A percentile compares a stretch with the other conserved stretches of the same genome.
Evolutionary conservation across 306 rosid species (phyloP).

Genomic region (Casuarina glauca): DNA sequence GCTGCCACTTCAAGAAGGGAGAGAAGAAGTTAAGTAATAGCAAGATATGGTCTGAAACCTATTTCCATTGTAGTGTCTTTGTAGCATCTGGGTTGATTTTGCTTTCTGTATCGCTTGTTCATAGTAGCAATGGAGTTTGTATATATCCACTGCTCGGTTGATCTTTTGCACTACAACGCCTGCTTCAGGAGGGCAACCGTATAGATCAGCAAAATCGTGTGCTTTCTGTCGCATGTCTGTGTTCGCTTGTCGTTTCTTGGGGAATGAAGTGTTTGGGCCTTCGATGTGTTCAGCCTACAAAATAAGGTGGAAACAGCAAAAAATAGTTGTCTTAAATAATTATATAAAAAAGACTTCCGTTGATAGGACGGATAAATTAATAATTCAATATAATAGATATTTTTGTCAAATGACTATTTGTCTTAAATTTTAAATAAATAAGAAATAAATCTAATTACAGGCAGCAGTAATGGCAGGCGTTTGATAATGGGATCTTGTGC

Average conservation of each 20-base stretch:
- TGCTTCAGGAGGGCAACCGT: neutral
- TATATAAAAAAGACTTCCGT: too few relatives aligned
- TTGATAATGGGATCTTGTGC: too few relatives aligned
- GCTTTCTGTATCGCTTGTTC: neutral
- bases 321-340: too few relatives aligned
- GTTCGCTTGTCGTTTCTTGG: neutral
- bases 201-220: too few relatives aligned
- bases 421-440: too few relatives aligned
- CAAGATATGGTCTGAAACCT: constrained; percentile 22
- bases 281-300: neutral
- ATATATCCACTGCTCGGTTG: neutral
- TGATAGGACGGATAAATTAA: too few relatives aligned
- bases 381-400: too few relatives aligned
- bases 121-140: constrained; percentile 16
- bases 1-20: constrained; percentile 32
- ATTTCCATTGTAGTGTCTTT: neutral
- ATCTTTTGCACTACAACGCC: neutral
- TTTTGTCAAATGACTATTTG: too few relatives aligned
- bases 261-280: neutral
- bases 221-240: too few relatives aligned
- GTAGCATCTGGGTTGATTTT: neutral
- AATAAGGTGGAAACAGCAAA: neutral
- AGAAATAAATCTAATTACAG: too few relatives aligned
- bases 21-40: constrained; percentile 34
- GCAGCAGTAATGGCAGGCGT: too few relatives aligned